A percentile compares a stretch with the other conserved stretches of the same genome.
phyloP scores from a whole-genome alignment of 176 grass and related monocot genomes.

The Typha latifolia region DNA sequence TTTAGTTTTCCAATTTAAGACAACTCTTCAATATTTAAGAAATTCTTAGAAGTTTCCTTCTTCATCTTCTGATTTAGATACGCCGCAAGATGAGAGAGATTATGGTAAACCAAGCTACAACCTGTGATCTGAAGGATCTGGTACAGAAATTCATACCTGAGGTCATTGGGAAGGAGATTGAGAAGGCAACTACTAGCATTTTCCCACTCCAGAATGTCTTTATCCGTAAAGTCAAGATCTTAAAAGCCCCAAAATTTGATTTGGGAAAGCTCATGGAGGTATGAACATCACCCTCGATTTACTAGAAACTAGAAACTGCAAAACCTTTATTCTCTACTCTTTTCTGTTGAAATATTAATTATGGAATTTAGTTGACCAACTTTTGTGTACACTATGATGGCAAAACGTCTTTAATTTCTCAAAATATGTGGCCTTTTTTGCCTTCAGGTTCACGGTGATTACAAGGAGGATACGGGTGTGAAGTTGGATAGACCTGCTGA shows the following conservation, averaged over 20 bases:
- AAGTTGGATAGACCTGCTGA: constrained; percentile 58
- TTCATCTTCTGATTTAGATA: constrained; percentile 30
- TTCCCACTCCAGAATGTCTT: constrained; percentile 72
- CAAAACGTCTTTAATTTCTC: neutral
- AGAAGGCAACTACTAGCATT: constrained; percentile 63
- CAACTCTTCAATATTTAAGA: too few relatives aligned
- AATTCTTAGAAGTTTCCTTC: neutral
- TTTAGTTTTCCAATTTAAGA: too few relatives aligned
- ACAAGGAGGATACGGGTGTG: constrained; percentile 67
- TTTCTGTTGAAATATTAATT: too few relatives aligned
- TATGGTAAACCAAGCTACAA: constrained; percentile 55
- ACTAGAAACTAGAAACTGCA: too few relatives aligned
- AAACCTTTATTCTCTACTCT: too few relatives aligned
- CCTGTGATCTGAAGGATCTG: constrained; percentile 72
- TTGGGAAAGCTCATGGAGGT: constrained; percentile 87
- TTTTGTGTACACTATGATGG: too few relatives aligned
- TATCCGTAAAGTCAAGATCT: constrained; percentile 81
- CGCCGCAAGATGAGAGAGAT: constrained; percentile 72
- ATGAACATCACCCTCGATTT: neutral
- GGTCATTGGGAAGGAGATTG: constrained; percentile 78
- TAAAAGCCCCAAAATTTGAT: constrained; percentile 87
- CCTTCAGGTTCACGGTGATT: constrained; percentile 67
- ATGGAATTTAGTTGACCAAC: too few relatives aligned
- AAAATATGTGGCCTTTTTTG: neutral
- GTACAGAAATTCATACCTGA: constrained; percentile 72